Percentiles rank a stretch among this genome's conserved stretches.
phyloP scores from a whole-genome alignment of 2,329 filamentous ascomycete genomes.

The Penicillium sp. region DNA sequence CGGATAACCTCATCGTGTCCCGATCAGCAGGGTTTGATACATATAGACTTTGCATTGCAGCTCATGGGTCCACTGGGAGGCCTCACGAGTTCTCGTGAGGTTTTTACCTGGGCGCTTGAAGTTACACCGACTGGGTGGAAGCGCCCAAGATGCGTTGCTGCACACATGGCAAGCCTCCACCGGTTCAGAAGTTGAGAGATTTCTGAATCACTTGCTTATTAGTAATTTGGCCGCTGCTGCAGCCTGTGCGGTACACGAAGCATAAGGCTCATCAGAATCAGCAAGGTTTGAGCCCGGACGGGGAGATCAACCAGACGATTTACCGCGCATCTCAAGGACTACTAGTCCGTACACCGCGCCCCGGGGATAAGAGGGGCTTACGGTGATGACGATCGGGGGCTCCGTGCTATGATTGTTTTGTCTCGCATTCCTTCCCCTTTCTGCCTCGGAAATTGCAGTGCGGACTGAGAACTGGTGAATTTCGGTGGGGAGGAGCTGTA shows the following conservation, averaged over 20 bases:
- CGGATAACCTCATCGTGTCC: slow-evolving; percentile 9
- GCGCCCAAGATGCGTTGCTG: slow-evolving; percentile 16
- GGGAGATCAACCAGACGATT: slow-evolving; percentile 22
- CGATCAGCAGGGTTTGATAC: slow-evolving; percentile 10
- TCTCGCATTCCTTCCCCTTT: slow-evolving; percentile 19
- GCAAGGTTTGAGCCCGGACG: slow-evolving; percentile 24
- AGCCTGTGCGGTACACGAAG: slow-evolving; percentile 16
- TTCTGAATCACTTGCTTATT: slow-evolving; percentile 9
- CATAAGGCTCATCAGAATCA: slow-evolving; percentile 13
- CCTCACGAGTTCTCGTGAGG: slow-evolving; percentile 18
- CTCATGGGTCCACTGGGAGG: slow-evolving; percentile 15
- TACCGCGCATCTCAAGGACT: slow-evolving; percentile 28
- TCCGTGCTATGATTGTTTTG: slow-evolving; percentile 17
- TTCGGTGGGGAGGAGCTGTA: slow-evolving; percentile 14
- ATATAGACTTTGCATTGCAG: slow-evolving; percentile 7
- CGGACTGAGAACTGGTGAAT: slow-evolving; percentile 8
- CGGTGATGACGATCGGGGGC: slow-evolving; percentile 14
- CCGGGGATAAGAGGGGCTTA: slow-evolving; percentile 7
- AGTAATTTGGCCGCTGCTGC: neutral
- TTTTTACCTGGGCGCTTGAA: slow-evolving; percentile 1
- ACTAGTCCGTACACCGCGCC: slow-evolving; percentile 11
- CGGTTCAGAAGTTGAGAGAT: neutral
- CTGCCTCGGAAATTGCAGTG: slow-evolving; percentile 9
- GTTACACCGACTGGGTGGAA: slow-evolving; percentile 31
- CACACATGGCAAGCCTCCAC: slow-evolving; percentile 29